Evolutionary conservation across 1,284 basidiomycete species (phyloP).

Genomic region (Veloporphyrellus conicus): DNA sequence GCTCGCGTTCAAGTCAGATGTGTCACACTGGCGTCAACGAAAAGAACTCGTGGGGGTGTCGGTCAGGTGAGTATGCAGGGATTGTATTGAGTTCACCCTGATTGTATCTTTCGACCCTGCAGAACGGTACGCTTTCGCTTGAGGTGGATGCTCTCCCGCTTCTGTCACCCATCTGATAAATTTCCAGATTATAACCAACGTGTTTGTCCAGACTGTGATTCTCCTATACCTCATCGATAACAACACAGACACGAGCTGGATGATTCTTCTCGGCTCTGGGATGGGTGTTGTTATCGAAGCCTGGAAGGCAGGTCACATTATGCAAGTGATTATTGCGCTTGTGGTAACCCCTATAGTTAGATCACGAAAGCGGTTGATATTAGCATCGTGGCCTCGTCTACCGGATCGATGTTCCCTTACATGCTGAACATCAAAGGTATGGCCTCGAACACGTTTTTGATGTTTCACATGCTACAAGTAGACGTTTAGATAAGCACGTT

Average conservation of each 20-base stretch:
- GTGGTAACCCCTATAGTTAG: constrained; percentile 34
- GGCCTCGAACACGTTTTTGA: constrained; percentile 18
- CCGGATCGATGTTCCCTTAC: constrained; percentile 74
- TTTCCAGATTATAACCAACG: constrained; percentile 81
- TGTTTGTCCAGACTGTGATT: constrained; percentile 86
- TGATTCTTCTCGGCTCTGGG: constrained; percentile 88
- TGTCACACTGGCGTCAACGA: constrained; percentile 92
- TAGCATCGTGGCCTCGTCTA: constrained; percentile 52
- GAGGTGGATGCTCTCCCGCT: constrained; percentile 8
- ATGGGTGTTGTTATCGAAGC: constrained; percentile 89
- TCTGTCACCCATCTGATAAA: constrained; percentile 10
- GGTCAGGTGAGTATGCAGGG: constrained; percentile 49
- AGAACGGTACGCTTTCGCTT: constrained; percentile 41
- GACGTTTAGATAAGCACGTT: constrained; percentile 77
- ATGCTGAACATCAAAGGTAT: constrained; percentile 75
- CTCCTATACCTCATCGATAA: constrained; percentile 93
- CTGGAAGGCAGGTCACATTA: constrained; percentile 72
- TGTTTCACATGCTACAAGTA: constrained; percentile 8
- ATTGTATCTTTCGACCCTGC: constrained; percentile 14
- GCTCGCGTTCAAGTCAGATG: constrained; percentile 91
- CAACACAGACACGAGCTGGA: constrained; percentile 92
- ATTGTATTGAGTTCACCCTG: constrained; percentile 5
- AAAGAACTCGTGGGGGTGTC: constrained; percentile 85
- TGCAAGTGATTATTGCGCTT: constrained; percentile 12
- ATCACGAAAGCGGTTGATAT: constrained; percentile 88